phyloP scores from a whole-genome alignment of 768 basidiomycete genomes.

The Leccinum uliginosum region DNA sequence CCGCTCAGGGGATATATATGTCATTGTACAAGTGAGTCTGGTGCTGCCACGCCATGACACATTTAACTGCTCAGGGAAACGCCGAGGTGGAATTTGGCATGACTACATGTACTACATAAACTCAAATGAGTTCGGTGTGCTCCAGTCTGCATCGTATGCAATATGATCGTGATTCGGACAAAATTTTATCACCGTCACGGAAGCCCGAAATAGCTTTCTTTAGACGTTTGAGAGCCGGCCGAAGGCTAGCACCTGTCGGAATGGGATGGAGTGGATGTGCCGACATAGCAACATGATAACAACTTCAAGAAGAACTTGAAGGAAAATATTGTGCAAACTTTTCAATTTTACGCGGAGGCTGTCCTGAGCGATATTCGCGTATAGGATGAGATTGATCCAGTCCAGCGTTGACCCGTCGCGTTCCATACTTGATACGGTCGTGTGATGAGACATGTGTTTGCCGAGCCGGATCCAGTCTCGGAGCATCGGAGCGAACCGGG shows the following conservation, averaged over 20 bases:
- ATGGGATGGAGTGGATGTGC: background rate
- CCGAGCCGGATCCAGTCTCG: background rate
- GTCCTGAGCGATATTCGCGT: background rate
- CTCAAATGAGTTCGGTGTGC: background rate
- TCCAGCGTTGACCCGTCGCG: background rate
- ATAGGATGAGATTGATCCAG: background rate
- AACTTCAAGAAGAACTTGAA: background rate
- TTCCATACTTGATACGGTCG: background rate
- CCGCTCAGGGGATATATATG: background rate
- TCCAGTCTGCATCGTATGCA: background rate
- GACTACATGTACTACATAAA: background rate
- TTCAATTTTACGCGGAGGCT: background rate
- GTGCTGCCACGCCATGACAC: background rate
- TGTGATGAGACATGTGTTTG: background rate
- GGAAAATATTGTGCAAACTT: background rate
- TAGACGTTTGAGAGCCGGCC: background rate
- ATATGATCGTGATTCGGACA: background rate
- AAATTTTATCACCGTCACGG: background rate
- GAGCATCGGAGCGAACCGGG: conserved; percentile 21
- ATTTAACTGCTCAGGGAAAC: too few relatives aligned
- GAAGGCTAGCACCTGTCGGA: background rate
- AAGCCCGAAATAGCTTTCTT: background rate
- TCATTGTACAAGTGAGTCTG: background rate
- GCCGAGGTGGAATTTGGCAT: background rate
- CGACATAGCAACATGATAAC: background rate